Evolutionary conservation across 2,329 filamentous ascomycete genomes (phyloP).

Genomic region (Alternaria hordeiaustralica): DNA sequence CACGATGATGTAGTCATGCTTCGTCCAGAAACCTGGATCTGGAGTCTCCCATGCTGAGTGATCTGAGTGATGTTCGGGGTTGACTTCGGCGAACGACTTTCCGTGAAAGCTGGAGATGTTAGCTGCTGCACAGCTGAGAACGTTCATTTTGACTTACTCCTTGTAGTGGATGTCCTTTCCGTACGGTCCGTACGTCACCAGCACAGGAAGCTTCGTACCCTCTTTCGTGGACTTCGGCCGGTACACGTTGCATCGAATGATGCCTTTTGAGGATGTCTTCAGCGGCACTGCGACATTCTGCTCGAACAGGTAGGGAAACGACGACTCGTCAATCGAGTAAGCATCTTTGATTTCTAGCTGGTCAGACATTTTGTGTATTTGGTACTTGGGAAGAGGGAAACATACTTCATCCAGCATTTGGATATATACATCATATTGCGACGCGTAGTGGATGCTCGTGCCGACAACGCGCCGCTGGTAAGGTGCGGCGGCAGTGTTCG

Average conservation of each 20-base stretch:
- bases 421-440: conserved; percentile 23
- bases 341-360: conserved; percentile 41
- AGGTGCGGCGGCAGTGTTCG: conserved; percentile 6
- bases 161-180: conserved; percentile 74
- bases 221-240: conserved; percentile 51
- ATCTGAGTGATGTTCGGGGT: conserved; percentile 44
- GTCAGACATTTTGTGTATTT: conserved; percentile 29
- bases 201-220: conserved; percentile 59
- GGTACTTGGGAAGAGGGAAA: background rate
- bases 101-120: conserved; percentile 53
- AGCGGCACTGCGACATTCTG: conserved; percentile 57
- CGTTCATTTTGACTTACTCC: conserved; percentile 41
- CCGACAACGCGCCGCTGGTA: conserved; percentile 7
- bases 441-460: conserved; percentile 16
- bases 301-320: conserved; percentile 57
- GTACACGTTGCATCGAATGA: conserved; percentile 60
- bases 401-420: conserved; percentile 1
- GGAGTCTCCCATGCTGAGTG: conserved; percentile 56
- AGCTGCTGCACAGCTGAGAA: background rate
- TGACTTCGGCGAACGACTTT: conserved; percentile 54
- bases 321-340: conserved; percentile 41
- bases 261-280: conserved; percentile 47
- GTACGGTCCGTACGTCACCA: conserved; percentile 76
- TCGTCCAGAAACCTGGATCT: conserved; percentile 50
- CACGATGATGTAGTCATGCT: conserved; percentile 47